Evolutionary conservation across 306 rosid species (phyloP), one percentile per base, ranked within the genome.

Genomic region (Glycine tomentella): DNA sequence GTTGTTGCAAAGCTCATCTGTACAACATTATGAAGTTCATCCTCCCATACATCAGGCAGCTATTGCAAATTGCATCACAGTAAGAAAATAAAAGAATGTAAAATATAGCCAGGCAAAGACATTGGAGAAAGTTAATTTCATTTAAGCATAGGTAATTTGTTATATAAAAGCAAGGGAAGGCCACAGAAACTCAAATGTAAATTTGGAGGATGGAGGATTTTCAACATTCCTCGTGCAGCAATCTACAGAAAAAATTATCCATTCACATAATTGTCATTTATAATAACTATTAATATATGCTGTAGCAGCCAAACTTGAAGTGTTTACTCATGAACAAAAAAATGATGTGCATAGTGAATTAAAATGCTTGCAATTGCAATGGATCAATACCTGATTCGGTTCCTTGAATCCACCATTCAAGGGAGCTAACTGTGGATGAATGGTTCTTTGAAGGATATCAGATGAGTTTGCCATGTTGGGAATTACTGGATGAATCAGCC

Each of bases 1-100:
- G 91, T 42, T 45, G 87, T 72, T 50, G 89, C 91, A 70, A 83
- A 90, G 88, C 89, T 89, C 98, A 91, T 89, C 51, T 91, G 99
- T 77, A 96, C 86, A 61, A 89, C 91, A 84, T 92, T 91, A 88
- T 93, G 92, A 81, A 96, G 97, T 77, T 93, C 99, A 66, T 93
- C 96, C 59, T 93, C 99, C 99, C 99, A 96, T 68, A 76, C 84
- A 15, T 93, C 91, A 3, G 92, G 87, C 51, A 90, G 82, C 98
- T 95, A 80, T 68, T 75, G 59, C 81, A 74, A 73, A 58, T 82
- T 14, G 76, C 5, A 82, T 76, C 79, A 42, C 36, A 81, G 81
- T 73, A 74, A 65, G 77, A 64, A 69, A 76, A 85, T 44, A 8
- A 11, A 46, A 72, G 77, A 85, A 64, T 15, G 72, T 10, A 68